Percentiles rank a stretch among this genome's conserved stretches.
Evolutionary conservation across 495 filamentous ascomycete species (phyloP).

Genomic region (Penicillium paradoxum): DNA sequence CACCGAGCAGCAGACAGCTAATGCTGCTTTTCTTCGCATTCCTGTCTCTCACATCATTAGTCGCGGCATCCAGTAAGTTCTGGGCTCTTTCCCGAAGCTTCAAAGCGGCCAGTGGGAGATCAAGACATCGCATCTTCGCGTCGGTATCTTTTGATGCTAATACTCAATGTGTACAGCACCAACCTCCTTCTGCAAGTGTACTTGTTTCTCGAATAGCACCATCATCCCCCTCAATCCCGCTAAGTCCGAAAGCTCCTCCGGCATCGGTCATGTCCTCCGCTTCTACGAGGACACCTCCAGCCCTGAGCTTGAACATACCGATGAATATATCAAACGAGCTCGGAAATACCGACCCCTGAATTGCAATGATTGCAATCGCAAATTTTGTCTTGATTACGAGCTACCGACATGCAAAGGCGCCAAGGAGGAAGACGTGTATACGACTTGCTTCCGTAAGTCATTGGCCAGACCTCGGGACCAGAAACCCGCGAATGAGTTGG

Average conservation of each 20-base stretch:
- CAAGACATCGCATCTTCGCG: not conserved
- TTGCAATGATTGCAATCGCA: constrained; percentile 85
- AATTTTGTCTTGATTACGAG: constrained; percentile 81
- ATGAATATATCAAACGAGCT: constrained; percentile 15
- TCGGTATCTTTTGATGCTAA: constrained; percentile 9
- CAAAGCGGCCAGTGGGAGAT: not conserved
- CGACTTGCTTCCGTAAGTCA: constrained; percentile 78
- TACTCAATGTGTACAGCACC: constrained; percentile 34
- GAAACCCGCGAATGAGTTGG: not conserved
- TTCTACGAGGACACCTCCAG: constrained; percentile 17
- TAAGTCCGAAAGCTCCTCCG: constrained; percentile 19
- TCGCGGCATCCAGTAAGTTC: constrained; percentile 31
- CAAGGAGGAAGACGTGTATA: constrained; percentile 81
- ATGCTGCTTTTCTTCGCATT: constrained; percentile 20
- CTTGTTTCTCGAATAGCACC: constrained; percentile 84
- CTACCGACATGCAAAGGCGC: constrained; percentile 81
- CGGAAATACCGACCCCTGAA: constrained; percentile 41
- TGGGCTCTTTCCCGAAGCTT: not conserved
- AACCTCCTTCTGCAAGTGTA: constrained; percentile 97
- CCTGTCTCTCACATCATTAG: constrained; percentile 24
- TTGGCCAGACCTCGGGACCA: not conserved
- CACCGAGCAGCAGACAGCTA: constrained; percentile 6
- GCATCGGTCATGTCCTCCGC: constrained; percentile 22
- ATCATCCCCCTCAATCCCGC: constrained; percentile 58
- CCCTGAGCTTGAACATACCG: not conserved